These are phyloP conservation scores for Sonneratia caseolaris DNA, from an alignment of 345 rosid genomes.

Conservation along the genomic window DNA sequence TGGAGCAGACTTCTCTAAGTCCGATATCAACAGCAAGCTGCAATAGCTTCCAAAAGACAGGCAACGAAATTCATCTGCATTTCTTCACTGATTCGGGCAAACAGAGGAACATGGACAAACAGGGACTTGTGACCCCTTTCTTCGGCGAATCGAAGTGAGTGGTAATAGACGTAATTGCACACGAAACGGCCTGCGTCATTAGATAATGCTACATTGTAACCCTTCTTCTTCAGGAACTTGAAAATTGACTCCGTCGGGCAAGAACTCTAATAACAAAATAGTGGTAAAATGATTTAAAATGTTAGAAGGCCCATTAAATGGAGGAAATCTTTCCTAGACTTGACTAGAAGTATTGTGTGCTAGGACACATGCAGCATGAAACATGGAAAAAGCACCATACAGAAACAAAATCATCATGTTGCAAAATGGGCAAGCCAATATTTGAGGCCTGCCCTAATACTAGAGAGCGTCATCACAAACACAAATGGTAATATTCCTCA, in stretches of 20 bases:
- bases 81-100: slow-evolving; percentile 54
- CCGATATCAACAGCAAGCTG: slow-evolving; percentile 35
- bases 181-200: slow-evolving; percentile 64
- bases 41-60: slow-evolving; percentile 57
- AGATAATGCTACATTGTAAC: slow-evolving; percentile 40
- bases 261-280: slow-evolving; percentile 28
- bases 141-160: slow-evolving; percentile 58
- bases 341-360: background rate
- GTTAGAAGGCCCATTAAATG: background rate
- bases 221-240: slow-evolving; percentile 33
- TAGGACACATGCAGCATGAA: background rate
- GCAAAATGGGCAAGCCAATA: no score
- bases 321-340: background rate
- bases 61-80: slow-evolving; percentile 58
- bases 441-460: background rate
- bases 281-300: background rate
- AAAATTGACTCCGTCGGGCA: slow-evolving; percentile 36
- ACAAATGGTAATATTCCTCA: background rate
- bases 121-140: slow-evolving; percentile 60
- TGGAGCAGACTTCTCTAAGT: background rate
- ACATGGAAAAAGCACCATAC: background rate
- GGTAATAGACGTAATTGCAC: slow-evolving; percentile 75
- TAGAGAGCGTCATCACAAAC: background rate
- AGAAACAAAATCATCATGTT: background rate
- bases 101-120: slow-evolving; percentile 67